phyloP scores from a whole-genome alignment of 371 early-diverging fungal genomes.

The Mucor velutinosus region DNA sequence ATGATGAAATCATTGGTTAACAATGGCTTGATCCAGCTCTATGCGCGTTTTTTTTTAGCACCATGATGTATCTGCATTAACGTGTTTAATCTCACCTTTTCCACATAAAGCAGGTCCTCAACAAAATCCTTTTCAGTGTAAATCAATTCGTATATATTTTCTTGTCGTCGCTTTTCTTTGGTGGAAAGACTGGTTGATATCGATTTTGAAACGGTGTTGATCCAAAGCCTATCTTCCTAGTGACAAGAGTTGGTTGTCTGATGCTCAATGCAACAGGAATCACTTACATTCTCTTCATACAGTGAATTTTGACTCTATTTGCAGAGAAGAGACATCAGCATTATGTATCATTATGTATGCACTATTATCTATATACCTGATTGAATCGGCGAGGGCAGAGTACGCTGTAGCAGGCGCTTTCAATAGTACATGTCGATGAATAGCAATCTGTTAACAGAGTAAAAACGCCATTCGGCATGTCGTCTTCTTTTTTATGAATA shows the following conservation, averaged over 20 bases:
- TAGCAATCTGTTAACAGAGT: slow-evolving; percentile 68
- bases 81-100: slow-evolving; percentile 51
- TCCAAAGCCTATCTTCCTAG: slow-evolving; percentile 52
- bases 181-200: slow-evolving; percentile 64
- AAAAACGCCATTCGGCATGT: slow-evolving; percentile 57
- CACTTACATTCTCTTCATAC: slow-evolving; percentile 17
- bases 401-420: slow-evolving; percentile 56
- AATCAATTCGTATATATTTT: slow-evolving; percentile 88
- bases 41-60: not conserved
- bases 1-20: slow-evolving; percentile 42
- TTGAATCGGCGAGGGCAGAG: slow-evolving; percentile 59
- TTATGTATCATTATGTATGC: not conserved
- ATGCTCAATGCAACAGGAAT: not conserved
- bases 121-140: slow-evolving; percentile 89
- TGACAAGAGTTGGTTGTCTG: not conserved
- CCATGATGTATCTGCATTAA: not conserved
- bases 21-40: slow-evolving; percentile 78
- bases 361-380: slow-evolving; percentile 13
- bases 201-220: slow-evolving; percentile 62
- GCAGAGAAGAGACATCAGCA: not conserved
- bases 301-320: slow-evolving; percentile 18
- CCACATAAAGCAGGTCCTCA: slow-evolving; percentile 63
- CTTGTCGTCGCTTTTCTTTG: slow-evolving; percentile 83
- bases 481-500: not conserved
- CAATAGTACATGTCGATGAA: slow-evolving; percentile 64